A percentile compares a stretch with the other conserved stretches of the same genome.
These are phyloP conservation scores for Pythium insidiosum DNA, from an alignment of 352 stramenopile species.

Conservation along the genomic window DNA sequence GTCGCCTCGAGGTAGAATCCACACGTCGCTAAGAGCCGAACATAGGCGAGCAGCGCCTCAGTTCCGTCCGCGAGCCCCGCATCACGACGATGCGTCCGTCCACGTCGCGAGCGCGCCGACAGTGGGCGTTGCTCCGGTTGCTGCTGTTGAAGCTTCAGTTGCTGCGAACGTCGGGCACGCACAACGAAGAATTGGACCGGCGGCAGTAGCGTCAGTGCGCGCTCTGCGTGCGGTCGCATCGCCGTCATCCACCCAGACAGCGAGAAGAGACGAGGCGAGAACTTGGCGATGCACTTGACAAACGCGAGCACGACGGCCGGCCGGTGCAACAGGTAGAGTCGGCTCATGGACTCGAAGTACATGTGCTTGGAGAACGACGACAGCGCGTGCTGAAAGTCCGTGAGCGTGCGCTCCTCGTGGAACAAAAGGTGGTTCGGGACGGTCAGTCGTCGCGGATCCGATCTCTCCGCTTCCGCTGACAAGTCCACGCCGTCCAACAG, in stretches of 20 bases:
- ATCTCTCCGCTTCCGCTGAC: neutral
- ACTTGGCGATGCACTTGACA: slow-evolving; percentile 43
- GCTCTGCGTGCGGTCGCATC: slow-evolving; percentile 53
- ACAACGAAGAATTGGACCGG: slow-evolving; percentile 36
- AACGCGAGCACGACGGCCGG: slow-evolving; percentile 47
- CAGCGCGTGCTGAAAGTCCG: slow-evolving; percentile 56
- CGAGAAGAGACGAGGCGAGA: slow-evolving; percentile 59
- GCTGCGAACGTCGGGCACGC: slow-evolving; percentile 14
- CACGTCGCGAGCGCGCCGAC: neutral
- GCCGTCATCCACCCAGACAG: slow-evolving; percentile 32
- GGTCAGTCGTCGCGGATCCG: neutral
- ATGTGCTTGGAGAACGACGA: slow-evolving; percentile 83
- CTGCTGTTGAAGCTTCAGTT: neutral
- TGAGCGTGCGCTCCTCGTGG: slow-evolving; percentile 63
- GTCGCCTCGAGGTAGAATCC: slow-evolving; percentile 45
- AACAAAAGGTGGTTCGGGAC: slow-evolving; percentile 73
- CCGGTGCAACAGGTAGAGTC: slow-evolving; percentile 71
- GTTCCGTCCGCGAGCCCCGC: slow-evolving; percentile 5
- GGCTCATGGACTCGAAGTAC: slow-evolving; percentile 80
- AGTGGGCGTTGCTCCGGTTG: neutral
- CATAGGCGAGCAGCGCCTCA: slow-evolving; percentile 52
- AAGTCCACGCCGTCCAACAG: slow-evolving; percentile 46
- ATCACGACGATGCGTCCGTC: neutral
- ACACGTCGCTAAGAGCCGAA: slow-evolving; percentile 42
- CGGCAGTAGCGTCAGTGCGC: slow-evolving; percentile 54